phyloP scores from a whole-genome alignment of 768 basidiomycete species.

The Cystobasidium tubakii region DNA sequence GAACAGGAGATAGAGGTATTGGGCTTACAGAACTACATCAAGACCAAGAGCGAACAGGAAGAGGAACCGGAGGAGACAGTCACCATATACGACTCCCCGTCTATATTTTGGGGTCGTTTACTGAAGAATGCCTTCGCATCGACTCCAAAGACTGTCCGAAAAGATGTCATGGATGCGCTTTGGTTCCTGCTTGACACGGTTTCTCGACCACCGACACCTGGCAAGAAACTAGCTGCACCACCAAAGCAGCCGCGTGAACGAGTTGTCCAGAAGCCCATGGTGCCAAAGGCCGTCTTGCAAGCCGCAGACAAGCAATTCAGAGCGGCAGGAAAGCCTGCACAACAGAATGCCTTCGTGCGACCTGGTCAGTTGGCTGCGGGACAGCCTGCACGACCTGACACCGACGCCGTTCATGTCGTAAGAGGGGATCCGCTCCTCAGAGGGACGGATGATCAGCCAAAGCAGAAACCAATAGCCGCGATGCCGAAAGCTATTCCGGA shows the following conservation, averaged over 20 bases:
- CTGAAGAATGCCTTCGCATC: neutral
- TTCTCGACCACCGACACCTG: neutral
- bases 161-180: conserved; percentile 9
- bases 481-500: too few species aligned
- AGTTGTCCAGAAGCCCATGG: neutral
- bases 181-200: conserved; percentile 12
- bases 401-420: neutral
- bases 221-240: neutral
- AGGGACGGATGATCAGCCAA: too few species aligned
- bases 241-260: neutral
- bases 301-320: neutral
- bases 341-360: neutral
- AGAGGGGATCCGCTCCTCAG: too few species aligned
- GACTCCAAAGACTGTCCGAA: neutral
- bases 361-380: neutral
- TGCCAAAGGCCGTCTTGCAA: neutral
- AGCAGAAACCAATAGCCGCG: too few species aligned
- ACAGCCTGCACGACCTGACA: neutral
- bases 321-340: neutral
- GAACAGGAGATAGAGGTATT: conserved; percentile 12
- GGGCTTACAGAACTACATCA: neutral
- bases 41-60: neutral
- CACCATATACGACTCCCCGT: neutral
- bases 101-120: neutral
- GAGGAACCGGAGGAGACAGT: neutral